These are phyloP conservation scores for Apiosordaria backusii DNA, from an alignment of 495 filamentous ascomycete species.

Conservation along the genomic window DNA sequence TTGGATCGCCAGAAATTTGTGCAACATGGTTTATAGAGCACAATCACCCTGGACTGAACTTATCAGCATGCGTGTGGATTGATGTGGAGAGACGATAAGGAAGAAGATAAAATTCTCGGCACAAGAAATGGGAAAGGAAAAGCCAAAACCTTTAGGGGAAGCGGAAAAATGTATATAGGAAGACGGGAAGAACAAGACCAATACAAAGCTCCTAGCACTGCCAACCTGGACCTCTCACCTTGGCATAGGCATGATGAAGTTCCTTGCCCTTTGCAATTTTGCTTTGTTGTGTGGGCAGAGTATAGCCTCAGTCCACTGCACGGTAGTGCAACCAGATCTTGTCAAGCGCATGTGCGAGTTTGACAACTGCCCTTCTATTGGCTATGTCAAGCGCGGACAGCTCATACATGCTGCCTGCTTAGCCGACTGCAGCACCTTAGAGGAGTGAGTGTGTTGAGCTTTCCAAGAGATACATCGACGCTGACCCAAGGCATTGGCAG, in stretches of 20 bases:
- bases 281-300: neutral
- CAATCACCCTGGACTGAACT: no score
- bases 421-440: neutral
- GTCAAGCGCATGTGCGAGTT: conserved; percentile 6
- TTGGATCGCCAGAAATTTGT: no score
- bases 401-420: neutral
- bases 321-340: neutral
- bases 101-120: no score
- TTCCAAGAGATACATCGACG: neutral
- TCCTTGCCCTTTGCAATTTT: neutral
- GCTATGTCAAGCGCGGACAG: neutral
- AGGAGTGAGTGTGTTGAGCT: neutral
- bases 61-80: no score
- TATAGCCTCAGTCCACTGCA: neutral
- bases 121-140: no score
- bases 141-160: no score
- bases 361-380: conserved; percentile 5
- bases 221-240: neutral
- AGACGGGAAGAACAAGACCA: no score
- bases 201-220: neutral
- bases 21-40: no score
- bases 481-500: neutral
- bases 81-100: no score
- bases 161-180: no score
- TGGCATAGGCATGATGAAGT: neutral